A percentile compares a stretch with the other conserved stretches of the same genome.
These are phyloP conservation scores for Microdochium paspali DNA, from an alignment of 2,329 filamentous ascomycete species.

Conservation along the genomic window DNA sequence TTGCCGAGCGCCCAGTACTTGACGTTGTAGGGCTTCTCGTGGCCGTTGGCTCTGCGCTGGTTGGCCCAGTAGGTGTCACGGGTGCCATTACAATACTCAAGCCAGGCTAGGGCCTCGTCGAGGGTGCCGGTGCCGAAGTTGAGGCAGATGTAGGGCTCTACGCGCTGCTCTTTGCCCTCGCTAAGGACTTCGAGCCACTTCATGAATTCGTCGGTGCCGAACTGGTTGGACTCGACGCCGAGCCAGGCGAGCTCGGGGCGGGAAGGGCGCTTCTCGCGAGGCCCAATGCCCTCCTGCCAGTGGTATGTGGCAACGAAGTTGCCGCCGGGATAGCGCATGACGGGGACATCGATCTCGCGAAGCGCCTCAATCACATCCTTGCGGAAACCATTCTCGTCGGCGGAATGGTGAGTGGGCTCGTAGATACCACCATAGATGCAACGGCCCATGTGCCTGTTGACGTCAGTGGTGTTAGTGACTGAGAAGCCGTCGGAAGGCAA, in stretches of 20 bases:
- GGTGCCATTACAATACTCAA: constrained; percentile 81
- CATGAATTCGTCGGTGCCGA: constrained; percentile 83
- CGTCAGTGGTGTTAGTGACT: constrained; percentile 1
- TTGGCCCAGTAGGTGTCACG: constrained; percentile 75
- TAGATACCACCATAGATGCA: constrained; percentile 86
- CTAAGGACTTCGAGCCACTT: constrained; percentile 65
- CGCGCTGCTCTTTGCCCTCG: constrained; percentile 47
- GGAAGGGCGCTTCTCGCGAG: constrained; percentile 55
- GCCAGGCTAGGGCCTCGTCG: constrained; percentile 56
- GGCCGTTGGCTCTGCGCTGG: constrained; percentile 65
- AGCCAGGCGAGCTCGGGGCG: constrained; percentile 72
- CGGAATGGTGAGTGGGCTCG: constrained; percentile 64
- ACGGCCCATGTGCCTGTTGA: constrained; percentile 68
- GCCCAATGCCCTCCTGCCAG: constrained; percentile 75
- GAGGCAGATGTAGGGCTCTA: constrained; percentile 70
- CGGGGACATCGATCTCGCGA: constrained; percentile 64
- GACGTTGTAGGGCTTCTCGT: constrained; percentile 66
- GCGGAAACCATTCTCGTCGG: constrained; percentile 66
- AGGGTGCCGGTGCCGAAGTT: constrained; percentile 71
- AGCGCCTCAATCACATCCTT: constrained; percentile 69
- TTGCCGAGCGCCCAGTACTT: constrained; percentile 86
- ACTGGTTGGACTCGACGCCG: constrained; percentile 66
- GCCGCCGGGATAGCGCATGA: constrained; percentile 72
- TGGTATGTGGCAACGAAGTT: constrained; percentile 83
- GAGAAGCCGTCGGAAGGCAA: not conserved